Conservation (phyloP, 805 yeast genomes). For the Barnettozyma salicaria region DNA sequence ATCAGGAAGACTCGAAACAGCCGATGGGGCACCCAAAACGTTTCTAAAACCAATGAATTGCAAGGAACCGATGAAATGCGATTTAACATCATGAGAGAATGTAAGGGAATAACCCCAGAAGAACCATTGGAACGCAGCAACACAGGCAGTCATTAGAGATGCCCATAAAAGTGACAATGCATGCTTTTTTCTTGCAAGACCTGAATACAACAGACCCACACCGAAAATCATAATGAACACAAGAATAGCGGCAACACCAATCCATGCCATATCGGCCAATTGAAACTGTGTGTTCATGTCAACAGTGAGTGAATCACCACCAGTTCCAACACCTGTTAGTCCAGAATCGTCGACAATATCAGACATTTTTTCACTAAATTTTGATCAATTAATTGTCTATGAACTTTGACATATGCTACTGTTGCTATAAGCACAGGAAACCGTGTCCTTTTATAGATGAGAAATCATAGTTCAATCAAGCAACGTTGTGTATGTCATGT, state of each 20-base stretch:
- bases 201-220: conserved; percentile 87
- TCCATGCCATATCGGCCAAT: conserved; percentile 79
- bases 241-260: conserved; percentile 66
- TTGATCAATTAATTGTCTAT: not conserved
- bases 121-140: conserved; percentile 92
- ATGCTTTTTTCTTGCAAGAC: conserved; percentile 90
- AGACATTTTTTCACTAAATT: conserved; percentile 4
- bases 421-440: too few species aligned
- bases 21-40: conserved; percentile 76
- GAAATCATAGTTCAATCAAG: too few species aligned
- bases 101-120: conserved; percentile 96
- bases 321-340: conserved; percentile 59
- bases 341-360: conserved; percentile 21
- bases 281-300: conserved; percentile 70
- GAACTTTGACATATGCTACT: too few species aligned
- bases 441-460: too few species aligned
- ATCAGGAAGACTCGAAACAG: conserved; percentile 72
- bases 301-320: conserved; percentile 71
- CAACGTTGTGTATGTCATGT: too few species aligned
- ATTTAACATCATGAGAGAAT: conserved; percentile 59
- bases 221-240: conserved; percentile 98
- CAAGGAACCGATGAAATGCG: conserved; percentile 73
- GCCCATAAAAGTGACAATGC: conserved; percentile 95
- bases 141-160: conserved; percentile 78
- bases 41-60: conserved; percentile 74